Conservation (phyloP, 2,329 filamentous ascomycete genomes). For the Neofusicoccum cordaticola region DNA sequence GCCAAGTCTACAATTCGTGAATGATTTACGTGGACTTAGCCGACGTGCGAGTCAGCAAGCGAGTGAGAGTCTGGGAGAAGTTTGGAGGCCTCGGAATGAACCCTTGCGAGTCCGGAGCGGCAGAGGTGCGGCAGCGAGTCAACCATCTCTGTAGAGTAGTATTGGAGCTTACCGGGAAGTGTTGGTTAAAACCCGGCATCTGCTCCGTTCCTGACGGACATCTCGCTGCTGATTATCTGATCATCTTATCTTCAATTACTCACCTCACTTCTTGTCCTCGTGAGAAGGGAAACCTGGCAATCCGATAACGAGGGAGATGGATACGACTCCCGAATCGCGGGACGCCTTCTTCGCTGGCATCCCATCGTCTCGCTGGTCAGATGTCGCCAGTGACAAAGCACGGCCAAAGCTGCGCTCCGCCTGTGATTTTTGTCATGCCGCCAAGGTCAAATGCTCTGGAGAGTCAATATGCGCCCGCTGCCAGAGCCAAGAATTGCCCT, state of each 20-base stretch:
- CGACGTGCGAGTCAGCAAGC: not conserved
- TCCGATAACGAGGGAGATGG: not conserved
- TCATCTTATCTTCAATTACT: conserved; percentile 4
- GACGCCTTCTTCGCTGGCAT: not conserved
- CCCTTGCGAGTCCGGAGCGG: conserved; percentile 2
- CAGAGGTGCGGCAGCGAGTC: not conserved
- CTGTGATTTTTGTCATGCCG: conserved; percentile 11
- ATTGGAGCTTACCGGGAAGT: not conserved
- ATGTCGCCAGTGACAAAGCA: not conserved
- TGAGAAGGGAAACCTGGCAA: not conserved
- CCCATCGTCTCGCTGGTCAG: not conserved
- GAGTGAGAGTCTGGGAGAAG: not conserved
- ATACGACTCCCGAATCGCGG: not conserved
- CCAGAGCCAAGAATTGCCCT: not conserved
- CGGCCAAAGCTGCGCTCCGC: conserved; percentile 8
- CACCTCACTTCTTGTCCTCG: not conserved
- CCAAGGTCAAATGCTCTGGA: conserved; percentile 13
- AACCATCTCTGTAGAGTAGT: not conserved
- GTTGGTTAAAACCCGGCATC: not conserved
- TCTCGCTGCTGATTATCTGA: not conserved
- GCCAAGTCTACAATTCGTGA: not conserved
- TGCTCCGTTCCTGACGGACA: not conserved
- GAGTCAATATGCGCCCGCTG: conserved; percentile 7
- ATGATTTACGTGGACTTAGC: not conserved
- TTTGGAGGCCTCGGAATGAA: not conserved